Evolutionary conservation across 2,329 filamentous ascomycete species (phyloP).

Genomic region (Neonectria hederae): DNA sequence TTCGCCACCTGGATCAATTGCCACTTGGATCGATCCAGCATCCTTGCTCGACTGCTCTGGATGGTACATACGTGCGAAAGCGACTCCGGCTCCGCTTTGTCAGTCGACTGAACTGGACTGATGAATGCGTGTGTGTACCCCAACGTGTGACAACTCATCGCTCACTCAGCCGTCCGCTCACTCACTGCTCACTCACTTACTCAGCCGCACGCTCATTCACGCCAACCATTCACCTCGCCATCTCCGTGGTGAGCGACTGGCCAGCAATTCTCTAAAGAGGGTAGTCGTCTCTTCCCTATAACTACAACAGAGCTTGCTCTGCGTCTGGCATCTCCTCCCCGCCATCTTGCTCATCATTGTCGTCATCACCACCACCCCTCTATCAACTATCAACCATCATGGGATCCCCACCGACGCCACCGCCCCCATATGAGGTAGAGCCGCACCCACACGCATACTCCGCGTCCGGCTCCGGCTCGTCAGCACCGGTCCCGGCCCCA

Average conservation of each 20-base stretch:
- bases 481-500: conserved; percentile 1
- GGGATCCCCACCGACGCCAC: conserved; percentile 19
- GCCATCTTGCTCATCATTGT: not conserved
- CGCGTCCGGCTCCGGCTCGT: not conserved
- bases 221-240: not conserved
- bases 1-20: not conserved
- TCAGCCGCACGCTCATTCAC: not conserved
- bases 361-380: not conserved
- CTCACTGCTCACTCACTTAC: not conserved
- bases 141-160: conserved; percentile 9
- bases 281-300: no score
- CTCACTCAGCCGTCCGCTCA: conserved; percentile 3
- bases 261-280: not conserved
- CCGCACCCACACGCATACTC: conserved; percentile 3
- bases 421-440: conserved; percentile 20
- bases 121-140: conserved; percentile 7
- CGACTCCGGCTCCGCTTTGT: not conserved
- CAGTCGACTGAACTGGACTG: not conserved
- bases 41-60: not conserved
- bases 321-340: not conserved
- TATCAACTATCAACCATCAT: conserved; percentile 1
- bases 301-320: not conserved
- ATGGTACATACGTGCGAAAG: not conserved
- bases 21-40: not conserved
- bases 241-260: not conserved